A percentile compares a stretch with the other conserved stretches of the same genome.
Evolutionary conservation across 116 monocot species (phyloP).

Genomic region (Phalaenopsis hybrid): DNA sequence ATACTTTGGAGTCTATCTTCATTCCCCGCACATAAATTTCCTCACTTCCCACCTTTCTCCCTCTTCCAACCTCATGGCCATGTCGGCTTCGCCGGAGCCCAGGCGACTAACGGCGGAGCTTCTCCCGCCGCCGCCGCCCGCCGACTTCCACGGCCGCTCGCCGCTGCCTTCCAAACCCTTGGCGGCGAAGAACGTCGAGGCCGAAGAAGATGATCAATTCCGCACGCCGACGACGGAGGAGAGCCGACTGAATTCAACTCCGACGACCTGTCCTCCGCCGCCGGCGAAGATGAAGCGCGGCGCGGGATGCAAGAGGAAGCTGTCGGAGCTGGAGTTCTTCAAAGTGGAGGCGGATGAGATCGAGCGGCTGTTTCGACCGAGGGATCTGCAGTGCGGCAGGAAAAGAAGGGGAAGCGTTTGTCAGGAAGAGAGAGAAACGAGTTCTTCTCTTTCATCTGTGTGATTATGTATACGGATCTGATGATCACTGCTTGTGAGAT

Average conservation of each 20-base stretch:
- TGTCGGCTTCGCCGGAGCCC: conserved; percentile 21
- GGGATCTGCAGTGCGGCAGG: neutral
- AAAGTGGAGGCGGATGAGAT: conserved; percentile 31
- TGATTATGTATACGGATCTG: too few species aligned
- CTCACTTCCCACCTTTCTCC: neutral
- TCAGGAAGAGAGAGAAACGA: neutral
- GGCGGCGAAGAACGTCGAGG: neutral
- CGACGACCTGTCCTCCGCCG: conserved; percentile 38
- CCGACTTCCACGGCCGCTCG: neutral
- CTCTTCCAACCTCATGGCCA: neutral
- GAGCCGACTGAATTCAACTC: conserved; percentile 25
- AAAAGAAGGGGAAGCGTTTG: neutral
- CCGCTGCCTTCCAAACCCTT: neutral
- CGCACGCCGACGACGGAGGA: conserved; percentile 35
- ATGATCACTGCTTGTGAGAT: too few species aligned
- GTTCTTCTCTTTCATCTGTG: neutral
- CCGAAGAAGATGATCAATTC: conserved; percentile 17
- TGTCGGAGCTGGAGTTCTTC: conserved; percentile 26
- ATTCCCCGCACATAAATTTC: neutral
- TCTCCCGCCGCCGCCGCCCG: neutral
- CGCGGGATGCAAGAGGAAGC: conserved; percentile 22
- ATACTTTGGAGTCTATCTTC: neutral
- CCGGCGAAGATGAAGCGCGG: conserved; percentile 31
- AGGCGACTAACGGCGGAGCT: neutral
- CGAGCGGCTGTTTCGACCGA: conserved; percentile 25